Percentiles rank a stretch among this genome's conserved stretches.
Conservation (phyloP, 257 asterid species). For the Solanum pimpinellifolium region DNA sequence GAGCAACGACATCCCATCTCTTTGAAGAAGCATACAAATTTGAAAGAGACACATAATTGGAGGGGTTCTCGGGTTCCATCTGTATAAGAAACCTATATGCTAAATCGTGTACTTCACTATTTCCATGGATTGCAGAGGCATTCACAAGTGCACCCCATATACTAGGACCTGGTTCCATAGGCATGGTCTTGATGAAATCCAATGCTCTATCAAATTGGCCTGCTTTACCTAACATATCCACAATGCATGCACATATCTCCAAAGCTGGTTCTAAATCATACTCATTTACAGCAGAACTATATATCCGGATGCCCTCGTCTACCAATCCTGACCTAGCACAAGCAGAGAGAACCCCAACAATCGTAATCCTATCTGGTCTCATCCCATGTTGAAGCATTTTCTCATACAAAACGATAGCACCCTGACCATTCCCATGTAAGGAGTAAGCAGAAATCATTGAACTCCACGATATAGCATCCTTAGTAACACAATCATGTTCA, state of each 20-base stretch:
- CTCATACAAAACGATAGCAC: conserved; percentile 30
- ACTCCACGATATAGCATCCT: conserved; percentile 62
- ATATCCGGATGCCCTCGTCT: conserved; percentile 39
- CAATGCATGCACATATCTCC: conserved; percentile 63
- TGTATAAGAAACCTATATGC: conserved; percentile 38
- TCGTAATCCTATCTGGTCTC: conserved; percentile 33
- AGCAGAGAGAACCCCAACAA: conserved; percentile 57
- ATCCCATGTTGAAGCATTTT: conserved; percentile 37
- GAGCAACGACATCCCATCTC: conserved; percentile 52
- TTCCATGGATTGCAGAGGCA: conserved; percentile 40
- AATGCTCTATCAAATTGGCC: conserved; percentile 46
- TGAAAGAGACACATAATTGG: conserved; percentile 55
- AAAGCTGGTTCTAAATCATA: conserved; percentile 27
- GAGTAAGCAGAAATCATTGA: conserved; percentile 51
- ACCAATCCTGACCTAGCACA: conserved; percentile 55
- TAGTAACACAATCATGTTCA: conserved; percentile 23
- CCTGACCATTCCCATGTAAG: conserved; percentile 47
- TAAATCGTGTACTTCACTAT: conserved; percentile 36
- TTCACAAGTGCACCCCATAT: conserved; percentile 60
- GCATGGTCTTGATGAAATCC: conserved; percentile 39
- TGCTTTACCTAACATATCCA: conserved; percentile 44
- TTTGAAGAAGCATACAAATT: conserved; percentile 49
- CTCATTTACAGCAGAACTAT: conserved; percentile 12
- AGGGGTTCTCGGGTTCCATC: conserved; percentile 50
- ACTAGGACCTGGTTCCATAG: conserved; percentile 40